Conservation (phyloP, 2,329 filamentous ascomycete species). For the Akanthomyces uredinophilus region DNA sequence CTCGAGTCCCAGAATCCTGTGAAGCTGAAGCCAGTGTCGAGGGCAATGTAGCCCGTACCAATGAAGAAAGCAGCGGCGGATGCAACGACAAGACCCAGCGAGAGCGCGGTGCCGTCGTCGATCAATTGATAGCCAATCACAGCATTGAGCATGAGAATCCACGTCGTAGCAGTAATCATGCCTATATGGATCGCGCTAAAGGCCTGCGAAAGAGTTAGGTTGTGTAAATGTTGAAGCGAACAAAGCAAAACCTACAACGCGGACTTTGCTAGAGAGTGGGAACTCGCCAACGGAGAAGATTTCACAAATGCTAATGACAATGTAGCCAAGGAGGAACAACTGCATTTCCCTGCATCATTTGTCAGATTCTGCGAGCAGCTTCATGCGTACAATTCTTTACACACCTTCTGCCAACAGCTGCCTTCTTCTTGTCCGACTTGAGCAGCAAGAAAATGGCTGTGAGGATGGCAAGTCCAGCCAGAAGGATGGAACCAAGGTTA, state of each 20-base stretch:
- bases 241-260: slow-evolving; percentile 58
- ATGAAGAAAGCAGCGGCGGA: slow-evolving; percentile 73
- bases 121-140: slow-evolving; percentile 89
- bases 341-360: slow-evolving; percentile 76
- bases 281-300: slow-evolving; percentile 94
- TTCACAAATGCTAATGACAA: slow-evolving; percentile 86
- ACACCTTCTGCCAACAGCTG: slow-evolving; percentile 88
- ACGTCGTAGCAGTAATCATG: slow-evolving; percentile 79
- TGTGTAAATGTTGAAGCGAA: background rate
- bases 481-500: slow-evolving; percentile 88
- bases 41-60: slow-evolving; percentile 89
- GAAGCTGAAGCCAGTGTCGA: slow-evolving; percentile 87
- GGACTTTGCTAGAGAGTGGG: slow-evolving; percentile 63
- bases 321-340: slow-evolving; percentile 80
- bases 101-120: slow-evolving; percentile 86
- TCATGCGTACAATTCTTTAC: slow-evolving; percentile 20
- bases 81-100: slow-evolving; percentile 65
- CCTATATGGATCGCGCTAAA: slow-evolving; percentile 90
- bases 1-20: slow-evolving; percentile 71
- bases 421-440: slow-evolving; percentile 82
- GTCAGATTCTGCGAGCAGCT: background rate
- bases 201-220: slow-evolving; percentile 45
- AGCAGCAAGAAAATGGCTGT: slow-evolving; percentile 63
- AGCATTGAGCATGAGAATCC: slow-evolving; percentile 89
- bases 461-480: slow-evolving; percentile 72